These are phyloP conservation scores for Actinomucor elegans DNA, from an alignment of 371 early-diverging fungal species.

Conservation along the genomic window DNA sequence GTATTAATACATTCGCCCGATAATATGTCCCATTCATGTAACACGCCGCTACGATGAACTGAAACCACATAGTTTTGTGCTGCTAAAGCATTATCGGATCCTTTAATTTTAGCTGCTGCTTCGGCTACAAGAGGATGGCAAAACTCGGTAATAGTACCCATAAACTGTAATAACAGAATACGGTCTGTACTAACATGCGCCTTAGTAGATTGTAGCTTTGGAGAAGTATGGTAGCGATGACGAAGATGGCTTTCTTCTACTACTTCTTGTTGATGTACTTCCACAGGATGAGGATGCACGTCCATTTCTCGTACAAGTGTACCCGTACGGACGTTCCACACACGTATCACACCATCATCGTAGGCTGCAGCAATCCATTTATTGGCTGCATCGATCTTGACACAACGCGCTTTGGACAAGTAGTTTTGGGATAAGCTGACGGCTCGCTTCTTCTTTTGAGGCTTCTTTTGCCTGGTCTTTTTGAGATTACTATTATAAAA, in stretches of 20 bases:
- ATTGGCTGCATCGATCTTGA: conserved; percentile 26
- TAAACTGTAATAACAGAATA: conserved; percentile 16
- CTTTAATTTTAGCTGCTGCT: conserved; percentile 8
- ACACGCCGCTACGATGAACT: conserved; percentile 22
- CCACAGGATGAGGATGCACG: conserved; percentile 1
- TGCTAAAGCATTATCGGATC: background rate
- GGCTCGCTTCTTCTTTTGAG: background rate
- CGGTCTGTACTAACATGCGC: conserved; percentile 4
- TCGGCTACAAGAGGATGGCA: conserved; percentile 21
- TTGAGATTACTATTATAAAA: conserved; percentile 1
- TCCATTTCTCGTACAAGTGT: conserved; percentile 20
- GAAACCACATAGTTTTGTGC: conserved; percentile 25
- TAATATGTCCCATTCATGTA: conserved; percentile 34
- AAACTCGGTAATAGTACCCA: conserved; percentile 12
- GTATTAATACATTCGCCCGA: conserved; percentile 32
- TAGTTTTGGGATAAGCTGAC: conserved; percentile 1
- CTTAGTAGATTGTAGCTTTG: background rate
- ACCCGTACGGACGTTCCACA: conserved; percentile 28
- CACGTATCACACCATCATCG: conserved; percentile 30
- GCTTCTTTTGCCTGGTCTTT: background rate
- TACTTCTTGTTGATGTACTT: conserved; percentile 7
- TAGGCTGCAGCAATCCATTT: conserved; percentile 32
- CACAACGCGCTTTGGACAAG: conserved; percentile 17
- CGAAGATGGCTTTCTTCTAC: background rate
- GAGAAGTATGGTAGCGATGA: background rate